Evolutionary conservation across 169 alveolate species (phyloP), one percentile per base, ranked within the genome.

Genomic region (Eimeria tenella): DNA sequence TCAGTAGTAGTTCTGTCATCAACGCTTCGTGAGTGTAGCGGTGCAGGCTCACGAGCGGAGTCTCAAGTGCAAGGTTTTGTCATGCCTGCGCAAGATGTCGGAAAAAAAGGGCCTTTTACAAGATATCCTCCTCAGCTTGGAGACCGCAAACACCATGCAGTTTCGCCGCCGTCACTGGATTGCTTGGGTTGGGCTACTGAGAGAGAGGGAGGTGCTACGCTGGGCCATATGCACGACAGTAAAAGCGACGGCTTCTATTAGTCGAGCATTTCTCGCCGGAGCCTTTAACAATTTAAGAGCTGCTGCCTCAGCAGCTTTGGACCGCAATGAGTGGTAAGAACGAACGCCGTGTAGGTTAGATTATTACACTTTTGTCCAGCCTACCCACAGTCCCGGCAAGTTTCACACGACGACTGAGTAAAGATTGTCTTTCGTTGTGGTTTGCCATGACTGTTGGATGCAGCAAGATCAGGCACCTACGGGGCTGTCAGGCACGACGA

Each of bases 81-180:
- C 52, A 15, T 84, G 52, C 81, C 31, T 70, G 91, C 79, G 79
- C 52, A 31, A 84, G 63, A 49, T 60, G 15, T 49, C 79, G 58
- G 81, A 56, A 6, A 42, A 84, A 6, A 31, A 62, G 15, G 23
- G 79, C 63, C 5, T 17, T 11, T 3, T 58, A 62, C 58, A 62
- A 25, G 58, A n/a, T 11, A 21, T 58, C 5, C 31, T 56, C 9
- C 60, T 75, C 60, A 31, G 63, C 91, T 0, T 60, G 79, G 79
- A 84, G 52, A 25, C 75, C 21, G 52, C 79, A 62, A 2, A 17
- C 49, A 58, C 49, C 91, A 7, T 62, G 79, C 25, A 25, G 42
- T 63, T 84, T 49, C 55, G 42, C 52, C 91, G 56, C 58, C 79
- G 91, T n/a, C 13, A 62, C 63, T 84, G 91, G 91, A 62, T 17